Conservation (phyloP, 768 basidiomycete genomes). For the Tylopilus balloui region DNA sequence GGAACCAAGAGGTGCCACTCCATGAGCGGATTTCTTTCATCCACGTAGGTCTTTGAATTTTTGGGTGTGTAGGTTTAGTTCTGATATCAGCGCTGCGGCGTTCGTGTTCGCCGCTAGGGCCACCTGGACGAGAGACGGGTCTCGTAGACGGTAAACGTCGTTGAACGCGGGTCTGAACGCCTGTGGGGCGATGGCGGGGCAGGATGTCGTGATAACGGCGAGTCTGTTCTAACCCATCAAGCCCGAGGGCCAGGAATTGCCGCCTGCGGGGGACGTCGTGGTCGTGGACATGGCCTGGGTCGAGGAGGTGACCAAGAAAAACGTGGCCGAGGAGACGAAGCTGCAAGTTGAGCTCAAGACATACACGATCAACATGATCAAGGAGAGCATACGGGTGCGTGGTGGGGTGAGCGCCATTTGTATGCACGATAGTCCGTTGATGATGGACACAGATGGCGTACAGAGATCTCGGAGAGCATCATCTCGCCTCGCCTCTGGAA, state of each 20-base stretch:
- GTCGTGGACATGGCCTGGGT: conserved; percentile 66
- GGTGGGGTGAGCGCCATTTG: conserved; percentile 39
- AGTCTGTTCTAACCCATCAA: no score
- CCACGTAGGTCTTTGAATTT: no score
- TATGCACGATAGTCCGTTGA: background rate
- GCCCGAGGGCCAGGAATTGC: conserved; percentile 36
- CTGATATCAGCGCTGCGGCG: conserved; percentile 25
- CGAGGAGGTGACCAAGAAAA: conserved; percentile 61
- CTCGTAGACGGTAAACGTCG: conserved; percentile 63
- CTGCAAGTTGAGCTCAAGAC: conserved; percentile 93
- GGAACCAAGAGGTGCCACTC: no score
- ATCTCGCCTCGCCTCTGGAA: conserved; percentile 69
- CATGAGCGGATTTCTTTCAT: no score
- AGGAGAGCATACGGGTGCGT: conserved; percentile 95
- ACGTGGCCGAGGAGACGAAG: conserved; percentile 70
- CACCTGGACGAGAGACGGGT: conserved; percentile 55
- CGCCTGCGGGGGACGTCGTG: conserved; percentile 45
- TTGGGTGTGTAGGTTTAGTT: no score
- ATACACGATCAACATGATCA: conserved; percentile 96
- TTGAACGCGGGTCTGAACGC: conserved; percentile 65
- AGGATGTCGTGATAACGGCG: conserved; percentile 57
- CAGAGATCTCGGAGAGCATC: conserved; percentile 80
- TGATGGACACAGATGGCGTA: conserved; percentile 72
- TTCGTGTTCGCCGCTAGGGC: conserved; percentile 54
- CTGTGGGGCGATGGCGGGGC: conserved; percentile 66